Evolutionary conservation across 768 basidiomycete genomes (phyloP), one percentile per base, ranked within the genome.

Genomic region (Cubamyces sp.): DNA sequence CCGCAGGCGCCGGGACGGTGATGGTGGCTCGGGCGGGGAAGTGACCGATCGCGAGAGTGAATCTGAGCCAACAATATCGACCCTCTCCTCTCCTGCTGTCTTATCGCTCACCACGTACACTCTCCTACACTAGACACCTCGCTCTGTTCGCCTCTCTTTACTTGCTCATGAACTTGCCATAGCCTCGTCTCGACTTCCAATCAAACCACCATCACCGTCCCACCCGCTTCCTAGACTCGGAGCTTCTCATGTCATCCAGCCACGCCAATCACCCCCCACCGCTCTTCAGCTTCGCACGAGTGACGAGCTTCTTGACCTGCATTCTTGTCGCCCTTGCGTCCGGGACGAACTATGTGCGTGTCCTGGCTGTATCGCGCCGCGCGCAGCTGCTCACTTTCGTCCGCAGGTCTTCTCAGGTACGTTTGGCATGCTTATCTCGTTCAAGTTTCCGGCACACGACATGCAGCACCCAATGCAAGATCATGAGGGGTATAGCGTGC

Each of bases 271-370:
- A 59, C 26, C 56, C 66, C 14, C 62, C 69, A 3, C 56, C 59
- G 4, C 58, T 70, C 12, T 55, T 68, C 57, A 70, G 64, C 48
- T 16, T 56, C 16, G 51, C 59, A 23, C 62, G 69, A 19, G 40
- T 66, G 5, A 49, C 61, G 6, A 66, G 64, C 64, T 68, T 91
- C 19, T 46, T 85, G 40, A 79, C 80, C 23, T 85, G 86, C n/a
- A 67, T 88, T 42, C 64, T 87, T 30, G 86, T 88, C 6, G 78
- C 87, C 0, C 72, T 90, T 37, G 74, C 84, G 62, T 85, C 87
- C 45, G 90, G 90, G 25, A 90, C 90, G 8, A 89, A 88, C 66
- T 91, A 91, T 79, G 90, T 91, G 70, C 58, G 88, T 78, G 26
- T 26, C 11, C 5, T 30, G 1, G 18, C 45, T 19, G 18, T 43